Conservation (phyloP, 768 basidiomycete genomes). For the Cytidiella melzeri region DNA sequence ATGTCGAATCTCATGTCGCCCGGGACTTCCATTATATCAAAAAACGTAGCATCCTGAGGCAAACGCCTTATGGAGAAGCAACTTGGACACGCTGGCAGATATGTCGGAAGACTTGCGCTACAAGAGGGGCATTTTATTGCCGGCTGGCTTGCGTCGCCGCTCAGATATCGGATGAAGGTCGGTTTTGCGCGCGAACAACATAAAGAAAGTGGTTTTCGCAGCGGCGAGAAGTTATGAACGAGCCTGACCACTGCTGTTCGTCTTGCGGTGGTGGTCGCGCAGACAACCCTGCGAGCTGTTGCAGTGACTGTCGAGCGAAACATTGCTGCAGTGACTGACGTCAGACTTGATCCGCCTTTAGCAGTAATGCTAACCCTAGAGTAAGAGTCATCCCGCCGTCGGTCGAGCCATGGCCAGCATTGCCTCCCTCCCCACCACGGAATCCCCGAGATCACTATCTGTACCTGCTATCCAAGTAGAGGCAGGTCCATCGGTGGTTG, state of each 20-base stretch:
- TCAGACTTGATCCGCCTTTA: too few species aligned
- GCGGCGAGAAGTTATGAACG: neutral
- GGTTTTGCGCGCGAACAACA: neutral
- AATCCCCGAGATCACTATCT: neutral
- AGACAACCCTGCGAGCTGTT: neutral
- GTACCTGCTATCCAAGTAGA: slow-evolving; percentile 10
- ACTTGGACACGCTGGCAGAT: slow-evolving; percentile 67
- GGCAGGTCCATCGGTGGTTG: slow-evolving; percentile 12
- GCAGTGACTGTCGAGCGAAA: slow-evolving; percentile 16
- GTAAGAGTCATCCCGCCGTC: too few species aligned
- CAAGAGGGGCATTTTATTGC: slow-evolving; percentile 54
- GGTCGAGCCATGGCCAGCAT: too few species aligned
- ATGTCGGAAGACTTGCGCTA: slow-evolving; percentile 47
- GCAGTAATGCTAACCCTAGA: too few species aligned
- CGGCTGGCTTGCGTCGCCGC: neutral
- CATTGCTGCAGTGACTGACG: slow-evolving; percentile 19
- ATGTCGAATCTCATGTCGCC: slow-evolving; percentile 66
- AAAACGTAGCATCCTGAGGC: slow-evolving; percentile 48
- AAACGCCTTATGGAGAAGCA: slow-evolving; percentile 65
- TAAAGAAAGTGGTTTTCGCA: neutral
- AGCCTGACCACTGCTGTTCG: neutral
- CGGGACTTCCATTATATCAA: slow-evolving; percentile 63
- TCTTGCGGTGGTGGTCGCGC: slow-evolving; percentile 1
- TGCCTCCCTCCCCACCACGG: neutral
- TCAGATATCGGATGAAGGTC: neutral